Conservation (phyloP, 2,329 filamentous ascomycete species). For the Hansfordia pulvinata region DNA sequence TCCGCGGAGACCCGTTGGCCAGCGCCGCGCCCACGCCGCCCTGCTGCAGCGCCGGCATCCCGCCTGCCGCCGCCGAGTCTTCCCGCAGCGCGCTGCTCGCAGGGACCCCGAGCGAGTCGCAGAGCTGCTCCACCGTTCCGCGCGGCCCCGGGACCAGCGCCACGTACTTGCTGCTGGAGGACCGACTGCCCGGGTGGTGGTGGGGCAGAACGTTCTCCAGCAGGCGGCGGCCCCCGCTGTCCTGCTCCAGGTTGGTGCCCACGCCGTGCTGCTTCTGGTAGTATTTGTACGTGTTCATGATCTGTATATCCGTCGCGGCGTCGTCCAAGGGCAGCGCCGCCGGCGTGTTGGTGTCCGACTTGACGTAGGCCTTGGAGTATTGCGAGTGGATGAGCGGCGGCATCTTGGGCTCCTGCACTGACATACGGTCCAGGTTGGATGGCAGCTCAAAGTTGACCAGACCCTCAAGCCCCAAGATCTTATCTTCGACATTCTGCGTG, state of each 20-base stretch:
- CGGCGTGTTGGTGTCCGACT: constrained; percentile 42
- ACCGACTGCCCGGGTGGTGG: constrained; percentile 21
- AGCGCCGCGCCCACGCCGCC: constrained; percentile 5
- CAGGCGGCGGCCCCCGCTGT: constrained; percentile 37
- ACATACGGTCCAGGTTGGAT: constrained; percentile 42
- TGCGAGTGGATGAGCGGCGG: constrained; percentile 42
- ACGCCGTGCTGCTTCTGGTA: constrained; percentile 39
- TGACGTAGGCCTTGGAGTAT: constrained; percentile 43
- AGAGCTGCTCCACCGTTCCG: constrained; percentile 32
- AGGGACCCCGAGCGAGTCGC: constrained; percentile 35
- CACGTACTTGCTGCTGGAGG: constrained; percentile 31
- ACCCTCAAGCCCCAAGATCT: constrained; percentile 44
- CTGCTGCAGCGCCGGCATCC: constrained; percentile 11
- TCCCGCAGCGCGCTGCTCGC: constrained; percentile 29
- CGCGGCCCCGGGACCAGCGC: constrained; percentile 31
- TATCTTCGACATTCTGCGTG: constrained; percentile 43
- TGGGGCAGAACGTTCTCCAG: constrained; percentile 31
- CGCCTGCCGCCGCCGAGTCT: constrained; percentile 19
- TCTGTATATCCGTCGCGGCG: constrained; percentile 37
- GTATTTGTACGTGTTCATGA: constrained; percentile 44
- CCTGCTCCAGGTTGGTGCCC: constrained; percentile 40
- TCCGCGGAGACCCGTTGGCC: constrained; percentile 12
- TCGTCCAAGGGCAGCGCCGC: constrained; percentile 35
- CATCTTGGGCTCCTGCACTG: constrained; percentile 42
- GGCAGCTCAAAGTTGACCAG: constrained; percentile 45